A percentile compares a stretch with the other conserved stretches of the same genome.
phyloP scores from a whole-genome alignment of 805 yeast genomes.

The Starmera caribaea region DNA sequence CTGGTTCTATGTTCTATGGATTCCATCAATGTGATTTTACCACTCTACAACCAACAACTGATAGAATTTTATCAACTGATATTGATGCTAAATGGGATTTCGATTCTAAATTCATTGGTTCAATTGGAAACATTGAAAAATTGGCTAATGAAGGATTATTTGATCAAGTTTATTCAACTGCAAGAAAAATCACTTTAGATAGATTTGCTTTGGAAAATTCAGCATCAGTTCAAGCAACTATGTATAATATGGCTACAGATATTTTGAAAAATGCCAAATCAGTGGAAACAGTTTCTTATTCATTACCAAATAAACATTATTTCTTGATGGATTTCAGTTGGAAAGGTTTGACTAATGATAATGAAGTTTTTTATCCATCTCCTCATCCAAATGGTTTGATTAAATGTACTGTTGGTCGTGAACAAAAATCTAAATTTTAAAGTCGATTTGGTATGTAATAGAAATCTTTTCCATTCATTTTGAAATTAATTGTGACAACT shows the following conservation, averaged over 20 bases:
- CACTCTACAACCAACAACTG: constrained; percentile 72
- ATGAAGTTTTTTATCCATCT: constrained; percentile 80
- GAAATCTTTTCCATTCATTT: background rate
- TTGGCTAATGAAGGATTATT: constrained; percentile 54
- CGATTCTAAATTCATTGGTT: constrained; percentile 38
- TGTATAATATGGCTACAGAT: constrained; percentile 82
- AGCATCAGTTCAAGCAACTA: constrained; percentile 93
- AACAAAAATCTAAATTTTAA: constrained; percentile 44
- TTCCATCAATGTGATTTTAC: constrained; percentile 83
- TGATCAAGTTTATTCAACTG: constrained; percentile 52
- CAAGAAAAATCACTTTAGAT: constrained; percentile 61
- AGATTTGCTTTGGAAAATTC: constrained; percentile 80
- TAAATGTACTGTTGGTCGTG: constrained; percentile 76
- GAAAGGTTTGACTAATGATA: constrained; percentile 76
- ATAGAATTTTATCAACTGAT: constrained; percentile 83
- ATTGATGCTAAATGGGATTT: constrained; percentile 67
- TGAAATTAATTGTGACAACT: background rate
- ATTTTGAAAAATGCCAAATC: constrained; percentile 51
- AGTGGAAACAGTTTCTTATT: constrained; percentile 58
- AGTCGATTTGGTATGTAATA: too few species aligned
- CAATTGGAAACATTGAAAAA: constrained; percentile 38
- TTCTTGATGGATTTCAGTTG: constrained; percentile 71
- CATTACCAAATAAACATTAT: constrained; percentile 88
- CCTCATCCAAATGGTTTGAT: constrained; percentile 92
- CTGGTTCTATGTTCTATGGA: constrained; percentile 90